Conservation (phyloP, 2,329 filamentous ascomycete species). For the Colletotrichum simmondsii region DNA sequence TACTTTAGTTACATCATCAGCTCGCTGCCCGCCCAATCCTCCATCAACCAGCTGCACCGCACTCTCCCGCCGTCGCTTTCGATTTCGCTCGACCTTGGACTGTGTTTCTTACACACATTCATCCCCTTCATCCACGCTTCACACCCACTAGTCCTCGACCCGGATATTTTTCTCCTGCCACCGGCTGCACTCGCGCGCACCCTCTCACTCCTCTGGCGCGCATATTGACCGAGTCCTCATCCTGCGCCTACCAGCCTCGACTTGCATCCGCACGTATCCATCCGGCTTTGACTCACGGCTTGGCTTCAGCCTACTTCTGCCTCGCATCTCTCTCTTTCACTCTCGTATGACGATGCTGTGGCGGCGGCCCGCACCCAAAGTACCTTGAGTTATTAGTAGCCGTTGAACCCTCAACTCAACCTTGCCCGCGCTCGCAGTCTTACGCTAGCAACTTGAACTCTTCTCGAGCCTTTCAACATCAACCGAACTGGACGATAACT, state of each 20-base stretch:
- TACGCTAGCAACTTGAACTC: slow-evolving; percentile 2
- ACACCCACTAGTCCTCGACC: slow-evolving; percentile 6
- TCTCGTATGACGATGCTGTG: slow-evolving; percentile 25
- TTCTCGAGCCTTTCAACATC: background rate
- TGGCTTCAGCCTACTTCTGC: slow-evolving; percentile 31
- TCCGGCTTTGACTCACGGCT: slow-evolving; percentile 26
- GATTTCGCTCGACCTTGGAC: background rate
- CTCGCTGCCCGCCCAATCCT: slow-evolving; percentile 1
- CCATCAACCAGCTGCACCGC: slow-evolving; percentile 1
- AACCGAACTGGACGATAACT: background rate
- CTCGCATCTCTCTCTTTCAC: slow-evolving; percentile 5
- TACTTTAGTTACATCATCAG: slow-evolving; percentile 34
- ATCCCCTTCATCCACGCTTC: slow-evolving; percentile 2
- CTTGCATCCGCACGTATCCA: background rate
- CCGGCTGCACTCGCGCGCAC: background rate
- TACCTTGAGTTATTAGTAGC: slow-evolving; percentile 19
- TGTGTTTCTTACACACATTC: background rate
- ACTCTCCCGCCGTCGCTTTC: background rate
- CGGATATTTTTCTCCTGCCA: slow-evolving; percentile 2
- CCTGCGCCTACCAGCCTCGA: slow-evolving; percentile 9
- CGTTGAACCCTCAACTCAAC: slow-evolving; percentile 15
- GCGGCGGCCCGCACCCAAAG: slow-evolving; percentile 15
- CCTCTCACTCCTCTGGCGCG: background rate
- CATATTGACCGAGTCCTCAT: slow-evolving; percentile 1
- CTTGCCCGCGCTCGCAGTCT: background rate